Conservation (phyloP, 1,284 basidiomycete species). For the Puccinia coronata region DNA sequence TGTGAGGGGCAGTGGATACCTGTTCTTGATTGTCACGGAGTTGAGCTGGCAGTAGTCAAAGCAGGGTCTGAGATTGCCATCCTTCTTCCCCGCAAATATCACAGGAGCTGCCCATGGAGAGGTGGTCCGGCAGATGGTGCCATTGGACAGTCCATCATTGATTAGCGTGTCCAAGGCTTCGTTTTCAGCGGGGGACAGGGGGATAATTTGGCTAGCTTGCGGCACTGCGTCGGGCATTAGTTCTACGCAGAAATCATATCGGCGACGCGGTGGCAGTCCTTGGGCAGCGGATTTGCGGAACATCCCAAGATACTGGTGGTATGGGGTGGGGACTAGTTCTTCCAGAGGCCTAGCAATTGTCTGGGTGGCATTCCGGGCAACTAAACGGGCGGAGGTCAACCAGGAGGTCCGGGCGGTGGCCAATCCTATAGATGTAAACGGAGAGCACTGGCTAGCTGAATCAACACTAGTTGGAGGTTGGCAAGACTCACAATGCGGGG, state of each 20-base stretch:
- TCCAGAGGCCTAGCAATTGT: background rate
- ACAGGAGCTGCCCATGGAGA: conserved; percentile 29
- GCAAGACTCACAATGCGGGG: too few relatives aligned
- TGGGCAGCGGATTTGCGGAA: background rate
- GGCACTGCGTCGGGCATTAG: background rate
- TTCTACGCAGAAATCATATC: too few relatives aligned
- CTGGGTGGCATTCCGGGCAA: too few relatives aligned
- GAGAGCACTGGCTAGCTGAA: too few relatives aligned
- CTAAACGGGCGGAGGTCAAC: too few relatives aligned
- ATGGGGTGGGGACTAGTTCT: too few relatives aligned
- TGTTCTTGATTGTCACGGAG: background rate
- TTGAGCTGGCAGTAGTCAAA: conserved; percentile 6
- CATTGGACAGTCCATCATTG: background rate
- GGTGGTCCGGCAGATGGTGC: background rate
- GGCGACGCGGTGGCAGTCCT: too few relatives aligned
- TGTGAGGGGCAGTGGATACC: too few relatives aligned
- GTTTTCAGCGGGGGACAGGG: conserved; percentile 1
- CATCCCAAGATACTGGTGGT: background rate
- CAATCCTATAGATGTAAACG: too few relatives aligned
- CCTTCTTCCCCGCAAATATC: conserved; percentile 63
- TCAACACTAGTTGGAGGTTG: too few relatives aligned
- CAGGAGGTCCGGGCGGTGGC: too few relatives aligned
- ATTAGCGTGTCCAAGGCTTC: conserved; percentile 1
- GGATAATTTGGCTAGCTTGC: background rate
- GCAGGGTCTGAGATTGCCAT: conserved; percentile 48